Percentiles rank a stretch among this genome's conserved stretches.
Evolutionary conservation across 2,329 filamentous ascomycete genomes (phyloP).

Genomic region (Epichloe sylvatica): DNA sequence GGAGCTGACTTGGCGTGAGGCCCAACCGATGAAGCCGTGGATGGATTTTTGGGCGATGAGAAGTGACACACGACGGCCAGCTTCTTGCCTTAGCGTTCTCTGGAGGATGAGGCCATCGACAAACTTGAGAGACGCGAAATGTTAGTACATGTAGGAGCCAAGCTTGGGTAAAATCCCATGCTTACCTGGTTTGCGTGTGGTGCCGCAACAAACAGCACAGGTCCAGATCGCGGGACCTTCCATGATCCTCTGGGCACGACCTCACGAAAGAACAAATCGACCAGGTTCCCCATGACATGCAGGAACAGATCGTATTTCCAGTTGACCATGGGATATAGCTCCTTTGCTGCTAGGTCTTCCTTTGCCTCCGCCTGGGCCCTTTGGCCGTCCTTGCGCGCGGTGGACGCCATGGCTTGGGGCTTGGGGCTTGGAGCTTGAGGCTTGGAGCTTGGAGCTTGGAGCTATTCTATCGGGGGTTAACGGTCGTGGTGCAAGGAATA

Average conservation of each 20-base stretch:
- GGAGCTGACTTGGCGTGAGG: slow-evolving; percentile 71
- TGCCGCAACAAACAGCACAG: slow-evolving; percentile 88
- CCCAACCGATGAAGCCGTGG: slow-evolving; percentile 79
- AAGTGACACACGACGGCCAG: slow-evolving; percentile 77
- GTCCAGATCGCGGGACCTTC: slow-evolving; percentile 79
- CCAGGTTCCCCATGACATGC: slow-evolving; percentile 65
- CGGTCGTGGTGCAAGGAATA: not conserved
- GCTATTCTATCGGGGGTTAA: not conserved
- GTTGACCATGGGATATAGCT: slow-evolving; percentile 54
- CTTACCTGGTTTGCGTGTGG: slow-evolving; percentile 88
- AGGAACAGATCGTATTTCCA: slow-evolving; percentile 68
- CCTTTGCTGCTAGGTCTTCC: slow-evolving; percentile 25
- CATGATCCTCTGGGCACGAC: slow-evolving; percentile 89
- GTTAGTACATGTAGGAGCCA: not conserved
- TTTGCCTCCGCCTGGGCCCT: slow-evolving; percentile 38
- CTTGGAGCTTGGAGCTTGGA: too few species aligned
- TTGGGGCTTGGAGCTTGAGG: not conserved
- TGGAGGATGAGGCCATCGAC: slow-evolving; percentile 91
- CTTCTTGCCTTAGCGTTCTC: slow-evolving; percentile 75
- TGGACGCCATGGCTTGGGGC: slow-evolving; percentile 6
- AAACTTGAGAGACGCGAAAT: slow-evolving; percentile 48
- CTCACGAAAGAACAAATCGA: slow-evolving; percentile 96
- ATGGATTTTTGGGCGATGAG: slow-evolving; percentile 94
- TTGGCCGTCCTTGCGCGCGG: slow-evolving; percentile 27
- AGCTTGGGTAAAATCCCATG: too few species aligned